Base-by-base conservation (phyloP, 208 protist species). In the Acanthamoeba castellanii region DNA sequence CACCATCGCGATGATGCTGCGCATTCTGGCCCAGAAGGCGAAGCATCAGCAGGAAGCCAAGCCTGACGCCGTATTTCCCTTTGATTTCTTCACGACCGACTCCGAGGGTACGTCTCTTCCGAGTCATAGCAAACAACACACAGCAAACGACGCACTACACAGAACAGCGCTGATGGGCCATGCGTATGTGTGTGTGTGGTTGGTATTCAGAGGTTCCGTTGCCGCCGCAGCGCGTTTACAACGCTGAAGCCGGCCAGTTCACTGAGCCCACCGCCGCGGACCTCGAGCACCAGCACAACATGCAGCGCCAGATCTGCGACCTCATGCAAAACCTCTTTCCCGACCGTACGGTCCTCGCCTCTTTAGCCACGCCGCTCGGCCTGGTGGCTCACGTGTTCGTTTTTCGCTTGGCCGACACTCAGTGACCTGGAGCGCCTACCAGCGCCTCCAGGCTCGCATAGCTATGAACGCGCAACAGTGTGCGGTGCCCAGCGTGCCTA, bases 21-120 rank as follows among this genome's bases (percentile, higher is more conserved):
- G n/a, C 42, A 87, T 87, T 20, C 45, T 87, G 20, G 78, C 78
- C 5, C 78, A 87, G 25, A 16, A 27, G 45, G 45, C 25, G 7
- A 87, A 34, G 20, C 70, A 47, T 20, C 27, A 34, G 78, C 5
- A 87, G n/a, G 45, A 50, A 14, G 25, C 13, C 20, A 30, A 50
- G 22, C 45, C 50, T 42, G 34, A 30, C 22, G 27, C 34, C 16
- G 47, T 59, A n/a, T 61, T 87, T 37, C 78, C 78, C 22, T 59
- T 87, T 52, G 78, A 87, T 42, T 59, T 87, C 47, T 87, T 87
- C 78, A 34, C 78, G 1, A 87, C 78, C n/a, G 78, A 81, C 42
- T 81, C 72, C 3, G 72, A 87, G 0, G 47, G 78, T 87, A 59
- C 55, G 34, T 22, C 11, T 22, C 11, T 59, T 59, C 20, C 50